A percentile compares a stretch with the other conserved stretches of the same genome.
These are phyloP conservation scores for Lachnum nothofagi DNA, from an alignment of 2,329 filamentous ascomycete species.

Conservation along the genomic window DNA sequence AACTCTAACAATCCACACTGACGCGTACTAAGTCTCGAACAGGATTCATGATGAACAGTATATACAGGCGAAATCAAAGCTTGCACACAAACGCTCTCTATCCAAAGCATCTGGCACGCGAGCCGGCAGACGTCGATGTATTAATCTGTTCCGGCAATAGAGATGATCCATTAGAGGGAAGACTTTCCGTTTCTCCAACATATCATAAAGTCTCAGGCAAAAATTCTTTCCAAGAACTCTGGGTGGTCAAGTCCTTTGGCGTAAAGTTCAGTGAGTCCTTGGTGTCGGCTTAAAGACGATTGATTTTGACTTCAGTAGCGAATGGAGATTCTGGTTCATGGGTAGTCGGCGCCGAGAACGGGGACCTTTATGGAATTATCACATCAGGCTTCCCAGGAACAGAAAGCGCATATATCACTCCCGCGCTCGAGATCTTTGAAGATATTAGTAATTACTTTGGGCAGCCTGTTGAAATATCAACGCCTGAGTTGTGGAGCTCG, in stretches of 20 bases:
- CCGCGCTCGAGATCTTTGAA: conserved; percentile 12
- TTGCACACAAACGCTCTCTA: conserved; percentile 1
- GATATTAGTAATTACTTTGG: conserved; percentile 2
- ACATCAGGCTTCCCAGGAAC: conserved; percentile 6
- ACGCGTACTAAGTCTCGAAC: neutral
- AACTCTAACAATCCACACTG: neutral
- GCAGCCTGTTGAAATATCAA: conserved; percentile 9
- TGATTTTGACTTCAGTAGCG: conserved; percentile 3
- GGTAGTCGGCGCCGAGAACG: conserved; percentile 11
- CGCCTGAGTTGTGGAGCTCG: conserved; percentile 8
- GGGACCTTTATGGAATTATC: conserved; percentile 10
- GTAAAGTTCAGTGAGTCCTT: conserved; percentile 9
- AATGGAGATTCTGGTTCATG: conserved; percentile 13
- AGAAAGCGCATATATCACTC: conserved; percentile 12
- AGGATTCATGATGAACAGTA: neutral
- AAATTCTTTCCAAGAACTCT: conserved; percentile 10
- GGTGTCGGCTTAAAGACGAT: neutral
- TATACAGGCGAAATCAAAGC: neutral
- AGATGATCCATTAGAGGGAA: conserved; percentile 9
- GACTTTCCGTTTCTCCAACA: conserved; percentile 5
- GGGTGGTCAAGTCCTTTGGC: conserved; percentile 7
- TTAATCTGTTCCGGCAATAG: conserved; percentile 11
- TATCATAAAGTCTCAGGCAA: conserved; percentile 7
- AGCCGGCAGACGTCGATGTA: conserved; percentile 8
- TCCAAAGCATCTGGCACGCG: conserved; percentile 6